Conservation (phyloP, 768 basidiomycete species). For the Suillus weaverae region DNA sequence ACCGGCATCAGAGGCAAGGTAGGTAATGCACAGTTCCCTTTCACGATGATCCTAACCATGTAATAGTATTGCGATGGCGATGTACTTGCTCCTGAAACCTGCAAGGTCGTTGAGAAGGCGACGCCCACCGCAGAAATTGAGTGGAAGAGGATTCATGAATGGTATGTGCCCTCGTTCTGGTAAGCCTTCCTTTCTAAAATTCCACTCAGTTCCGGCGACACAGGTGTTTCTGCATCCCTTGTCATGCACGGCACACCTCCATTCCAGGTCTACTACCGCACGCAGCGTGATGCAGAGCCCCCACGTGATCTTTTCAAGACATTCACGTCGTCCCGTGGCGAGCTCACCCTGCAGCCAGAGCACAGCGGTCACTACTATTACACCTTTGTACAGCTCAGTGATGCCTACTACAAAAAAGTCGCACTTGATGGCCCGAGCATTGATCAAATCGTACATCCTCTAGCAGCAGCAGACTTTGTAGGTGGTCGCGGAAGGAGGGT, state of each 20-base stretch:
- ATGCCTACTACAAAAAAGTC: constrained; percentile 79
- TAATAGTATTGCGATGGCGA: constrained; percentile 75
- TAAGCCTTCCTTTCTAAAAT: constrained; percentile 9
- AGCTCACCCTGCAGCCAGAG: constrained; percentile 83
- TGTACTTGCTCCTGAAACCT: constrained; percentile 80
- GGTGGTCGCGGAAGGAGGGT: constrained; percentile 49
- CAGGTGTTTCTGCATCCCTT: constrained; percentile 85
- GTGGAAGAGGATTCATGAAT: constrained; percentile 89
- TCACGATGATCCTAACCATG: constrained; percentile 7
- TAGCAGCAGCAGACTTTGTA: constrained; percentile 78
- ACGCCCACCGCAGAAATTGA: constrained; percentile 81
- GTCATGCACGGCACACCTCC: constrained; percentile 88
- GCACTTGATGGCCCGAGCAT: constrained; percentile 75
- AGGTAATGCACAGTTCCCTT: constrained; percentile 8
- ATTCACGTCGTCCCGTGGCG: constrained; percentile 71
- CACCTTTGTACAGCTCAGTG: constrained; percentile 75
- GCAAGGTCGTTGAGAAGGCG: constrained; percentile 73
- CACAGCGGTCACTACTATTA: constrained; percentile 89
- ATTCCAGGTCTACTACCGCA: constrained; percentile 79
- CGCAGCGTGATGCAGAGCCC: constrained; percentile 68
- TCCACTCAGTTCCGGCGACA: constrained; percentile 74
- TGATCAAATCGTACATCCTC: constrained; percentile 86
- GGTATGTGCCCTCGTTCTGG: constrained; percentile 44
- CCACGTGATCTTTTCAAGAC: constrained; percentile 58
- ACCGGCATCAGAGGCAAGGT: constrained; percentile 70